Evolutionary conservation across 345 rosid species (phyloP).

Genomic region (Cochlearia excelsa): DNA sequence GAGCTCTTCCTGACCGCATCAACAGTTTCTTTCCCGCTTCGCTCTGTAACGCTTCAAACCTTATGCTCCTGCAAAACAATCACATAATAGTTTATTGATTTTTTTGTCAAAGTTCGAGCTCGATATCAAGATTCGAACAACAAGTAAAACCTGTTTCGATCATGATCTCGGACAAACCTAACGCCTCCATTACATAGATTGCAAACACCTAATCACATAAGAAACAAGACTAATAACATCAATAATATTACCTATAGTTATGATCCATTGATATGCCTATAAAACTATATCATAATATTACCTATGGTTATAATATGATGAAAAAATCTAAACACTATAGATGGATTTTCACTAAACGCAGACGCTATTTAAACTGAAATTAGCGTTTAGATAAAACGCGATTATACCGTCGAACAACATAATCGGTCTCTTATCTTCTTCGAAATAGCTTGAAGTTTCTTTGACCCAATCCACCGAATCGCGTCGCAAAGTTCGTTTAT

Average conservation of each 20-base stretch:
- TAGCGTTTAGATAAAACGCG: background rate
- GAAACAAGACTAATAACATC: background rate
- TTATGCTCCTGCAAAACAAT: conserved; percentile 51
- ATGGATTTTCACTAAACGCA: background rate
- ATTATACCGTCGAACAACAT: conserved; percentile 78
- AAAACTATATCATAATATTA: background rate
- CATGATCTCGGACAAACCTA: conserved; percentile 67
- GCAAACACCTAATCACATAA: conserved; percentile 57
- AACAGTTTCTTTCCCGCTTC: conserved; percentile 72
- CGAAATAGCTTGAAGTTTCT: conserved; percentile 65
- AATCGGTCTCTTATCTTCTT: conserved; percentile 73
- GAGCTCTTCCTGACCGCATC: conserved; percentile 86
- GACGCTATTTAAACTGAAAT: background rate
- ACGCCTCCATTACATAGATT: conserved; percentile 92
- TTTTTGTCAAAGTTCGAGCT: background rate
- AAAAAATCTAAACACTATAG: background rate
- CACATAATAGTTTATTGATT: background rate
- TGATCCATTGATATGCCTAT: background rate
- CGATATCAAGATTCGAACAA: background rate
- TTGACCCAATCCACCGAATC: conserved; percentile 47
- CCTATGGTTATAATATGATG: no score
- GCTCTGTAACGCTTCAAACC: conserved; percentile 89
- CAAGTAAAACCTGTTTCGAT: conserved; percentile 53
- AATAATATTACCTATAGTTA: background rate
- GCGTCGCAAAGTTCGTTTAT: conserved; percentile 36